Conservation (phyloP, 192 early-diverging fungal genomes). For the Entophlyctis helioformis region DNA sequence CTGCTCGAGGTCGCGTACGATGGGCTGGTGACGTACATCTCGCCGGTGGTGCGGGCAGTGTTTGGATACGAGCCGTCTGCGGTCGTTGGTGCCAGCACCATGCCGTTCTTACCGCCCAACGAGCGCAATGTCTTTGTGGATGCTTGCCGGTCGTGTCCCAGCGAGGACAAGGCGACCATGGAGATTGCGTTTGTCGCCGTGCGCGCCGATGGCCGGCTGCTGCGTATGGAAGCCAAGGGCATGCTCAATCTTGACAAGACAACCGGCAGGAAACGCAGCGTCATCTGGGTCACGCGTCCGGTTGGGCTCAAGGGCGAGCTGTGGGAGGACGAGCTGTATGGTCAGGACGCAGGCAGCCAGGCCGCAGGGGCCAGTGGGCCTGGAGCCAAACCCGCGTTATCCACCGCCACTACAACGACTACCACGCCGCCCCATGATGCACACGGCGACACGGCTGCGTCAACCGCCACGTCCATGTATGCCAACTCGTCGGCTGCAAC, state of each 20-base stretch:
- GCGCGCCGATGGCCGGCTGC: conserved; percentile 34
- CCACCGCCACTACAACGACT: too few species aligned
- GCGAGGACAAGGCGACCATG: conserved; percentile 46
- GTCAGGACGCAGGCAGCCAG: too few species aligned
- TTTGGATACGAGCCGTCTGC: conserved; percentile 45
- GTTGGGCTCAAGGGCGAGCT: conserved; percentile 28
- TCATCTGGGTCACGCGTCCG: conserved; percentile 71
- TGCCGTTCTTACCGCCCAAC: conserved; percentile 34
- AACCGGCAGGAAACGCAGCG: conserved; percentile 49
- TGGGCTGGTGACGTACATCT: conserved; percentile 47
- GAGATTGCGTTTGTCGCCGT: conserved; percentile 51
- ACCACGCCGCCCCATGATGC: too few species aligned
- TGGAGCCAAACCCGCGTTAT: too few species aligned
- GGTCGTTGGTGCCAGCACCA: conserved; percentile 4
- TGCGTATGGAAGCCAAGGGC: conserved; percentile 76
- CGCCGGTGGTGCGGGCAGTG: conserved; percentile 54
- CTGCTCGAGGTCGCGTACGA: conserved; percentile 66
- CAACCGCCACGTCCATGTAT: too few species aligned
- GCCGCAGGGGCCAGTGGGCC: too few species aligned
- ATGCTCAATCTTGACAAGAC: conserved; percentile 67
- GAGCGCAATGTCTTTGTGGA: conserved; percentile 51
- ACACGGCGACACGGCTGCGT: too few species aligned
- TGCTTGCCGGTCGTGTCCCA: conserved; percentile 39
- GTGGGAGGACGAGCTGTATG: conserved; percentile 16
- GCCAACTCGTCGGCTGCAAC: too few species aligned